phyloP scores from a whole-genome alignment of 2,329 filamentous ascomycete genomes.

The Intubia oerlemansii region DNA sequence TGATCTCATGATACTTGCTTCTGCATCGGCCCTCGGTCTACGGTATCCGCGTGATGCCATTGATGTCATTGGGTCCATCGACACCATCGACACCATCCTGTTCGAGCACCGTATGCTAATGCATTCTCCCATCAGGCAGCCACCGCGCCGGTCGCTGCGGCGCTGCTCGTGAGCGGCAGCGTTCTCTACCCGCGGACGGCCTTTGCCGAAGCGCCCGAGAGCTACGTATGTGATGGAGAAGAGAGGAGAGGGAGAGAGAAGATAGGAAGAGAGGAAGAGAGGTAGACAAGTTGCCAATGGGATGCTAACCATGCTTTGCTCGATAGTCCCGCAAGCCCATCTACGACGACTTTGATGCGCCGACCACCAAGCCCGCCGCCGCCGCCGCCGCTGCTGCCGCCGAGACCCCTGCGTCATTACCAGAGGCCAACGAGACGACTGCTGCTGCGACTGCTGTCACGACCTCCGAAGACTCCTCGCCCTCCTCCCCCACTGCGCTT shows the following conservation, averaged over 20 bases:
- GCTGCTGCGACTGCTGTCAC: constrained; percentile 1
- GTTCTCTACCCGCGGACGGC: constrained; percentile 24
- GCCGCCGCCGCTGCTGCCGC: constrained; percentile 6
- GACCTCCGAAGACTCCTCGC: constrained; percentile 4
- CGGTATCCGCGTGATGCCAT: no score
- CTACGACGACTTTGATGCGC: constrained; percentile 47
- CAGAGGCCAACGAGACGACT: no score
- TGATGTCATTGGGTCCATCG: no score
- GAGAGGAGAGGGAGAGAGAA: background rate
- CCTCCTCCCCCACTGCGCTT: constrained; percentile 10
- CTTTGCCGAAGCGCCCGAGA: constrained; percentile 28
- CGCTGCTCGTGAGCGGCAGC: constrained; percentile 25
- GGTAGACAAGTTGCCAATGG: constrained; percentile 2
- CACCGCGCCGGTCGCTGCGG: constrained; percentile 31
- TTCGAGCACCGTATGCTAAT: background rate
- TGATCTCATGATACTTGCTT: no score
- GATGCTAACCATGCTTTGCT: no score
- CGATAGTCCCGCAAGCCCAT: constrained; percentile 49
- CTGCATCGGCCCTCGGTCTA: no score
- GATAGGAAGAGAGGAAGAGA: background rate
- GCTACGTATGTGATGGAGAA: constrained; percentile 4
- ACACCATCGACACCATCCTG: background rate
- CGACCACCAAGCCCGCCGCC: constrained; percentile 7
- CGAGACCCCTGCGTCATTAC: constrained; percentile 3
- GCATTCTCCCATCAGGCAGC: background rate